phyloP scores from a whole-genome alignment of 345 rosid genomes.

The Syzygium grande region DNA sequence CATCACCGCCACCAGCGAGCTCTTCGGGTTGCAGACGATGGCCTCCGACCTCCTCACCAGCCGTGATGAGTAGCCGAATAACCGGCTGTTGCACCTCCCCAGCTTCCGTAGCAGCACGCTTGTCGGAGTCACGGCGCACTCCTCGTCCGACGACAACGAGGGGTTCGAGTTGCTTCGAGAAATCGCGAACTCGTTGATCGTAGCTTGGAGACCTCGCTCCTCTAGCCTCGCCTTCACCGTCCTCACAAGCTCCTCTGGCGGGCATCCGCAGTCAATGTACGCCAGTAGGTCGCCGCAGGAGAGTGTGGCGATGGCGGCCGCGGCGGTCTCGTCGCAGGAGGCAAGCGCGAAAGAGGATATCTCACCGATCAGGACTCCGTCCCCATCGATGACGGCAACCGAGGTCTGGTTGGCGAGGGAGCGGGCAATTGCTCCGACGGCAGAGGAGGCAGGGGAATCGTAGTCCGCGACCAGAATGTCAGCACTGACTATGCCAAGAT shows the following conservation, averaged over 20 bases:
- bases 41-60: conserved; percentile 77
- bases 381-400: conserved; percentile 56
- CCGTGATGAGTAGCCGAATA: conserved; percentile 55
- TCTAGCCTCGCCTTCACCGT: conserved; percentile 42
- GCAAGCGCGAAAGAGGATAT: conserved; percentile 64
- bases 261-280: conserved; percentile 75
- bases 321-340: conserved; percentile 55
- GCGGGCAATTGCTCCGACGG: conserved; percentile 35
- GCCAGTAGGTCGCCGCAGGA: conserved; percentile 77
- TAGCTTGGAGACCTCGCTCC: conserved; percentile 31
- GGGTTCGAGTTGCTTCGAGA: neutral
- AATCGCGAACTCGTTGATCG: conserved; percentile 39
- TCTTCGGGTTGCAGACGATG: conserved; percentile 61
- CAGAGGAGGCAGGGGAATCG: conserved; percentile 54
- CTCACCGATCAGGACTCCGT: conserved; percentile 61
- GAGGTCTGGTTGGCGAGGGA: conserved; percentile 53
- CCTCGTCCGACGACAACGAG: conserved; percentile 53
- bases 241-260: conserved; percentile 63
- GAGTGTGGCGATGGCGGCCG: conserved; percentile 65
- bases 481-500: conserved; percentile 45
- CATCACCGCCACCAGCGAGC: conserved; percentile 89
- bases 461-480: conserved; percentile 44
- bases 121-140: conserved; percentile 13
- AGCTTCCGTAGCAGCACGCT: conserved; percentile 9
- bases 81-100: conserved; percentile 32